Base-by-base conservation (phyloP, 2,329 filamentous ascomycete genomes). In the Aureobasidium namibiae region DNA sequence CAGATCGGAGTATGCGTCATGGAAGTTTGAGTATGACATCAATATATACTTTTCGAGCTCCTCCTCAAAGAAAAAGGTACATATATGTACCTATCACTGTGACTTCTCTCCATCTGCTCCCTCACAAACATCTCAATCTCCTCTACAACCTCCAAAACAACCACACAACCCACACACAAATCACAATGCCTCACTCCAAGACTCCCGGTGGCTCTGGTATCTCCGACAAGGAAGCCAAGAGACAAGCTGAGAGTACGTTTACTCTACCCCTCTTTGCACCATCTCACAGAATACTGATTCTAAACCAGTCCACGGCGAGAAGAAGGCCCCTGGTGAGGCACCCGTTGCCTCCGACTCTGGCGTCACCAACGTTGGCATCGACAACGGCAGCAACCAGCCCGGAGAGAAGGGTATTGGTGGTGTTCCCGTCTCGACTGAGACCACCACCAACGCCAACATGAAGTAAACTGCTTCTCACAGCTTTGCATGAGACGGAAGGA, bases 341-440 rank as follows among this genome's bases (percentile, higher is more conserved):
- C 66, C 69, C 26, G 69, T 71, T 6, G 69, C 69, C 4, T 70
- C 68, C 16, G 70, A 72, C 64, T 72, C 69, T 9, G 67, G 67
- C 11, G 63, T 65, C 24, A 68, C 67, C 31, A 68, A 65, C 48
- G 67, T 69, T 4, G 70, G 69, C 13, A 65, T 71, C 33, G 62
- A 67, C 21, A 62, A 63, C 1, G 64, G 65, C 11, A 63, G 63
- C 21, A 70, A 72, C 61, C 65, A 67, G 59, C 68, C 67, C 0
- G 70, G 70, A n/a, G 70, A 71, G 63, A 68, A 72, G 65, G 69
- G 69, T 16, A 69, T 70, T 54, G 64, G 57, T 26, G 69, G 68
- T 23, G 65, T 65, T 50, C 64, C 67, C n/a, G 67, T 70, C 3
- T 63, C 64, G 34, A 59, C 60, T 5, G 53, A 63, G 59, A 61